Evolutionary conservation across 352 stramenopile species (phyloP).

Genomic region (Phytopythium kandeliae): DNA sequence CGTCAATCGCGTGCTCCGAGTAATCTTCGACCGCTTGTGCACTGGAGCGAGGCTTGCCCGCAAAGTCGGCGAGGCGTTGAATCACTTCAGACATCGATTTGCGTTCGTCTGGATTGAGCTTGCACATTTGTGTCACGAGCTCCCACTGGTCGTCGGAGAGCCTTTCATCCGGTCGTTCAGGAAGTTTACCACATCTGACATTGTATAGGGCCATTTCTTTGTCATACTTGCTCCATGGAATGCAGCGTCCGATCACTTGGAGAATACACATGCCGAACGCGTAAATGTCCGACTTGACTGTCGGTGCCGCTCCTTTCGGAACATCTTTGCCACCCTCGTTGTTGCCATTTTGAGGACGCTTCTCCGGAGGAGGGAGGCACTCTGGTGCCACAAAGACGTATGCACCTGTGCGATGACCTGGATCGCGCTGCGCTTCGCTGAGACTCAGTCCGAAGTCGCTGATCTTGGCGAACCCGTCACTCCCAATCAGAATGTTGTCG

Average conservation of each 20-base stretch:
- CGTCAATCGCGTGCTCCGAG: background rate
- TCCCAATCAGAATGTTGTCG: slow-evolving; percentile 15
- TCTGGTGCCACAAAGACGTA: background rate
- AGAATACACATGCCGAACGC: slow-evolving; percentile 4
- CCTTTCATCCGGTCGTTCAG: too few species aligned
- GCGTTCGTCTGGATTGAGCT: background rate
- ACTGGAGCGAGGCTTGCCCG: background rate
- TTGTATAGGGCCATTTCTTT: background rate
- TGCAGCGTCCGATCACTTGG: background rate
- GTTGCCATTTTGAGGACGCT: background rate
- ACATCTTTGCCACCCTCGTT: background rate
- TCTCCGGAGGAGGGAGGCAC: background rate
- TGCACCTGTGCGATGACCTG: background rate
- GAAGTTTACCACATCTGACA: background rate
- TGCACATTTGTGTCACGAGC: slow-evolving; percentile 1
- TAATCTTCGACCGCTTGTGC: background rate
- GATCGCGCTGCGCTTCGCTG: background rate
- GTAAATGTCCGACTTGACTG: background rate
- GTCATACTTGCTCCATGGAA: background rate
- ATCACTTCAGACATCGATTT: background rate
- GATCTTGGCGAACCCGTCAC: slow-evolving; percentile 13
- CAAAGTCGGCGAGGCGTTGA: background rate
- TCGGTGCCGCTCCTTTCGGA: background rate
- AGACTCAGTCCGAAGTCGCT: slow-evolving; percentile 15
- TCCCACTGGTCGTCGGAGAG: background rate